Evolutionary conservation across 2,329 filamentous ascomycete genomes (phyloP), one percentile per base, ranked within the genome.

Genomic region (Talaromyces sp.): DNA sequence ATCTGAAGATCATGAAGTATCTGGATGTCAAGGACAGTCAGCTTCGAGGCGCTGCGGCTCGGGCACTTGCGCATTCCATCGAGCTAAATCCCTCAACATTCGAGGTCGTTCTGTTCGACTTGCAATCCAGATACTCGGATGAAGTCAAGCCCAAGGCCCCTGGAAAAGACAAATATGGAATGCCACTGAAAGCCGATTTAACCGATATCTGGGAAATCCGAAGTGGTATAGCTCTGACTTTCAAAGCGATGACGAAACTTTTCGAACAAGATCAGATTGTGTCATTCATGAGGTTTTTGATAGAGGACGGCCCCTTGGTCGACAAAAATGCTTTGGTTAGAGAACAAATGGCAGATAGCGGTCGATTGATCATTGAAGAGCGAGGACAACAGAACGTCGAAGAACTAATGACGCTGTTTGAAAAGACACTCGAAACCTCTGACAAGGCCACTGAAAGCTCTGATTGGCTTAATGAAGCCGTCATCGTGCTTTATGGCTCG

Each of bases 401-500:
- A 68, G 85, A 88, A 63, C 78, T 99, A 56, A 99, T 99, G 92
- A 84, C 88, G 67, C 86, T 93, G 13, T 95, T 97, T 68, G 94
- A 99, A 73, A 82, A 81, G 22, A 91, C 90, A 0, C 80, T 99
- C n/a, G 91, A 93, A 69, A 86, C 85, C 2, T 89, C 91, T 2
- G 90, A 94, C 71, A 89, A 88, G 69, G 88, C 86, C 58, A 91
- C 87, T 0, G 85, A 92, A 64, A 84, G 87, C 56, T 87, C 89
- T 17, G 95, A 99, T 73, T 84, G 91, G 60, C 89, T 97, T 62
- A 97, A 97, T 65, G 94, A 99, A 75, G 94, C 95, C 17, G 92
- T 99, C 54, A 92, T 99, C 65, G 94, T 99, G 66, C 88, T 99
- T 71, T 99, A 99, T 67, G 94, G 94, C 70, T 93, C 95, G 53